These are phyloP conservation scores for Ramicandelaber brevisporus DNA, from an alignment of 192 early-diverging fungal species.

Conservation along the genomic window DNA sequence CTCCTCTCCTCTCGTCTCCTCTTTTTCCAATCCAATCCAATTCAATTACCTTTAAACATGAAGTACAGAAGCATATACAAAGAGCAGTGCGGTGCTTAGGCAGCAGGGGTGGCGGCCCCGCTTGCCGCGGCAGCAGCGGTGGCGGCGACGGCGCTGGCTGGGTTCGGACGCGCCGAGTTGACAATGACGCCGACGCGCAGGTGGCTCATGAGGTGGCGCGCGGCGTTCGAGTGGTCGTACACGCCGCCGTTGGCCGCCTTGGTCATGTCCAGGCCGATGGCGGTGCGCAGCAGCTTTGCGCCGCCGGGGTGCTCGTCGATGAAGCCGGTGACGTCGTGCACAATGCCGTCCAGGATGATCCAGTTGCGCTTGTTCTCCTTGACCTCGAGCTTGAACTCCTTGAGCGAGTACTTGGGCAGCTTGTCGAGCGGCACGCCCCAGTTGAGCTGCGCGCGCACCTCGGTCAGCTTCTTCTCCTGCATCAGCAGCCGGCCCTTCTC, in stretches of 20 bases:
- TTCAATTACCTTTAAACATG: no score
- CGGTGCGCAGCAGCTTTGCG: slow-evolving; percentile 30
- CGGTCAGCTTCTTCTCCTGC: slow-evolving; percentile 48
- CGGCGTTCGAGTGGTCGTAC: slow-evolving; percentile 75
- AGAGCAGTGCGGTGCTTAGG: no score
- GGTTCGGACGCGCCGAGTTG: background rate
- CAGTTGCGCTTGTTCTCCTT: slow-evolving; percentile 39
- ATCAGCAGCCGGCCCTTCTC: slow-evolving; percentile 52
- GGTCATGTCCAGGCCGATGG: slow-evolving; percentile 68
- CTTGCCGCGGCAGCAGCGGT: no score
- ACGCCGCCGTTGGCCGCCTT: slow-evolving; percentile 71
- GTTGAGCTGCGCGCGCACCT: slow-evolving; percentile 25
- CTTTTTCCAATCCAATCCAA: no score
- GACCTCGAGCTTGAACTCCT: slow-evolving; percentile 35
- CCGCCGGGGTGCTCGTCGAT: slow-evolving; percentile 79
- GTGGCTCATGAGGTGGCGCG: slow-evolving; percentile 42
- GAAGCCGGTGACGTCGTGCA: slow-evolving; percentile 64
- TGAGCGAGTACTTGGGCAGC: slow-evolving; percentile 38
- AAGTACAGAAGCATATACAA: no score
- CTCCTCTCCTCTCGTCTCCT: no score
- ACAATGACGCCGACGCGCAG: slow-evolving; percentile 24
- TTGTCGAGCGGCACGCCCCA: slow-evolving; percentile 46
- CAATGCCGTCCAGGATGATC: slow-evolving; percentile 58
- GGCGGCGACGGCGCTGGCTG: no score
- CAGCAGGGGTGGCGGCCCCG: no score